Conservation (phyloP, 306 rosid genomes). For the Trifolium pratense region DNA sequence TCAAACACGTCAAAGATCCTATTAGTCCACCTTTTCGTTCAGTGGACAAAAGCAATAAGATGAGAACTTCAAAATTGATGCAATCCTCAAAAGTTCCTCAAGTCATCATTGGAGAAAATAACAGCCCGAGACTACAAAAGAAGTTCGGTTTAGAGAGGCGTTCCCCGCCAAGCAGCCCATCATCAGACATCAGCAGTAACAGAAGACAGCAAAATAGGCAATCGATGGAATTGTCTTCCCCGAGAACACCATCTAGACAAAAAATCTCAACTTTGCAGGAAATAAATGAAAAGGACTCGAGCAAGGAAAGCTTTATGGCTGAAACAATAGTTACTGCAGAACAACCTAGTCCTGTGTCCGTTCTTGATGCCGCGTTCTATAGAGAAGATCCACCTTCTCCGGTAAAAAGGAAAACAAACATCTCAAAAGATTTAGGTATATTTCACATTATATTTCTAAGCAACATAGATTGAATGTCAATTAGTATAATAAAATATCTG, state of each 20-base stretch:
- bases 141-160: constrained; percentile 69
- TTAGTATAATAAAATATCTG: constrained; percentile 15
- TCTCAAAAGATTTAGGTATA: constrained; percentile 65
- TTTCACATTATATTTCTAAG: constrained; percentile 35
- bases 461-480: constrained; percentile 4
- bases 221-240: constrained; percentile 50
- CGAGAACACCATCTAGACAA: constrained; percentile 52
- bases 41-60: constrained; percentile 49
- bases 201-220: constrained; percentile 56
- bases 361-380: constrained; percentile 83
- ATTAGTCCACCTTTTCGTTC: constrained; percentile 40
- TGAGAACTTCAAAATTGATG: constrained; percentile 51
- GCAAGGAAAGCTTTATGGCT: constrained; percentile 44
- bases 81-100: constrained; percentile 52
- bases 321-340: constrained; percentile 60
- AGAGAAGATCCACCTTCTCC: constrained; percentile 97
- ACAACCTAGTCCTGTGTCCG: constrained; percentile 95
- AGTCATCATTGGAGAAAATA: constrained; percentile 48
- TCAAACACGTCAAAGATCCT: constrained; percentile 44
- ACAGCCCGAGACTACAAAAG: constrained; percentile 69
- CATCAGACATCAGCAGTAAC: constrained; percentile 57
- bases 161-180: constrained; percentile 53
- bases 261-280: constrained; percentile 52
- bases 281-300: constrained; percentile 45
- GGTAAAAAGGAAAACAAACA: constrained; percentile 71